phyloP scores from a whole-genome alignment of 371 early-diverging fungal genomes.

The Coemansia sp. region DNA sequence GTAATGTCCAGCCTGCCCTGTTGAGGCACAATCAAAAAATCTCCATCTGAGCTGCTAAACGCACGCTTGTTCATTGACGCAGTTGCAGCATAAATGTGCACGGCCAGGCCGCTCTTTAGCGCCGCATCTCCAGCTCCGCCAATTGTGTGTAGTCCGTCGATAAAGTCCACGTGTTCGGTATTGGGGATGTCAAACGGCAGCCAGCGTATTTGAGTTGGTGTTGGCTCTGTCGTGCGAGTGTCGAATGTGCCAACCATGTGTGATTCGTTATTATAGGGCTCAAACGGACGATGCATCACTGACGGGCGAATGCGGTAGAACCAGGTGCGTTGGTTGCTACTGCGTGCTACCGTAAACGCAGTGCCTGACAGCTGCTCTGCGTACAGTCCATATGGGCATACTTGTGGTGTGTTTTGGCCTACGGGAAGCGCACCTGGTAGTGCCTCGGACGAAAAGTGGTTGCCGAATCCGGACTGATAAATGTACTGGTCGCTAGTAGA shows the following conservation, averaged over 20 bases:
- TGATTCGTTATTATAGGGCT: conserved; percentile 40
- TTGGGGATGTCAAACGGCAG: conserved; percentile 80
- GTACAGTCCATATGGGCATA: conserved; percentile 86
- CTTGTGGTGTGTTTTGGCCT: conserved; percentile 92
- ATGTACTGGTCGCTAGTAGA: conserved; percentile 36
- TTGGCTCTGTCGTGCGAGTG: conserved; percentile 51
- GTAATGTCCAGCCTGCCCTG: conserved; percentile 81
- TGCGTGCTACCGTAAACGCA: conserved; percentile 87
- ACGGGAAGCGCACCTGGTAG: conserved; percentile 80
- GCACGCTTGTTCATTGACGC: conserved; percentile 74
- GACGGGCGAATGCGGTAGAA: conserved; percentile 96
- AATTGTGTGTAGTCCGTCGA: conserved; percentile 81
- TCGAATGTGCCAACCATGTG: conserved; percentile 62
- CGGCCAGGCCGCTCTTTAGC: conserved; percentile 74
- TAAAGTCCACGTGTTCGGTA: conserved; percentile 67
- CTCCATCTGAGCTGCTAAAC: conserved; percentile 90
- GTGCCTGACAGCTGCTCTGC: conserved; percentile 96
- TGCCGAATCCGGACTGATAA: conserved; percentile 75
- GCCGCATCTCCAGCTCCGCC: conserved; percentile 89
- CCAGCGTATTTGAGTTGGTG: conserved; percentile 94
- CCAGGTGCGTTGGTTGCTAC: conserved; percentile 86
- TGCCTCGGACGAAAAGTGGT: conserved; percentile 85
- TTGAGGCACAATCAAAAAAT: conserved; percentile 94
- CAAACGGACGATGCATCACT: conserved; percentile 79
- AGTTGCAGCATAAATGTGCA: conserved; percentile 83